Evolutionary conservation across 768 basidiomycete genomes (phyloP).

Genomic region (Leccinum subgranulosum): DNA sequence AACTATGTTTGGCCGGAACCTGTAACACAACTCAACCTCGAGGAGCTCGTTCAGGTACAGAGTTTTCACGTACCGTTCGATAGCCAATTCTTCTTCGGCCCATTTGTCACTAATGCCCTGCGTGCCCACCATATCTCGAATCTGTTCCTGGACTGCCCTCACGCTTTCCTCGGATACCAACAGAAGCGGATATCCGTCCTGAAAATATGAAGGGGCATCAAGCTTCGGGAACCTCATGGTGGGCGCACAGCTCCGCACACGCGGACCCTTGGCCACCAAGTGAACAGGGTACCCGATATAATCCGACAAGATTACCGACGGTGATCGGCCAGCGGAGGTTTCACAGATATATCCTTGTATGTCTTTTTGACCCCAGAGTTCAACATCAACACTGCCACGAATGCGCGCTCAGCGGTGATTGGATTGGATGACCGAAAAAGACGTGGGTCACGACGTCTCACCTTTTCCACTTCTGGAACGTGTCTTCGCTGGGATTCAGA

Average conservation of each 20-base stretch:
- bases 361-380: conserved; percentile 43
- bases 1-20: conserved; percentile 78
- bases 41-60: not conserved
- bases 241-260: conserved; percentile 46
- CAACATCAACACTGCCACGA: conserved; percentile 47
- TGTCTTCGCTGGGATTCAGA: conserved; percentile 49
- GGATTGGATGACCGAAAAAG: not conserved
- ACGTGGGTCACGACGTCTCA: conserved; percentile 30
- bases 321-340: conserved; percentile 38
- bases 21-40: conserved; percentile 25
- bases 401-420: not conserved
- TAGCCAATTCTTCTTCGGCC: conserved; percentile 45
- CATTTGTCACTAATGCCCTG: conserved; percentile 52
- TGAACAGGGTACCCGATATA: conserved; percentile 62
- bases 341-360: conserved; percentile 69
- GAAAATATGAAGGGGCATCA: conserved; percentile 53
- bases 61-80: conserved; percentile 52
- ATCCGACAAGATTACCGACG: conserved; percentile 54
- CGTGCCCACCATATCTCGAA: conserved; percentile 44
- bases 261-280: conserved; percentile 65
- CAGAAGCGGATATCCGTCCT: conserved; percentile 71
- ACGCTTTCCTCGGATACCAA: conserved; percentile 68
- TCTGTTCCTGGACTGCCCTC: conserved; percentile 44
- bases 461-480: conserved; percentile 54
- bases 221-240: conserved; percentile 58